Conservation (phyloP, 495 filamentous ascomycete genomes). For the Penicillium subrubescens region DNA sequence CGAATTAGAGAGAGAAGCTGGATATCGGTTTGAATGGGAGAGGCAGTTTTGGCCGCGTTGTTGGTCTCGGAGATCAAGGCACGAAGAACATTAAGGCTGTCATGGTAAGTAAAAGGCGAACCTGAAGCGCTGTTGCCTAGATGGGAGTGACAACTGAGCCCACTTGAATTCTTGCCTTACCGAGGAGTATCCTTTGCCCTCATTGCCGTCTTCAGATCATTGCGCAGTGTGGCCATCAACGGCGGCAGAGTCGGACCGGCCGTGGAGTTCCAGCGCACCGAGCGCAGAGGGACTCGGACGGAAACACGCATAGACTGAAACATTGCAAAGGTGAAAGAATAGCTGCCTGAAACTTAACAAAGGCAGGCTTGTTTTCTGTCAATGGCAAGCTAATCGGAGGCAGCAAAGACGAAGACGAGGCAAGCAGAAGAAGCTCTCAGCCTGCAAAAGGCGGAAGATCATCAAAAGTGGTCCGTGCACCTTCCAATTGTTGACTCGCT, state of each 20-base stretch:
- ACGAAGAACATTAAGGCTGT: slow-evolving; percentile 59
- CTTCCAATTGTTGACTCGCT: slow-evolving; percentile 32
- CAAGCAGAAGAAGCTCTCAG: neutral
- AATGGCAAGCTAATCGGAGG: neutral
- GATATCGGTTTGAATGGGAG: slow-evolving; percentile 59
- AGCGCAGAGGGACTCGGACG: slow-evolving; percentile 29
- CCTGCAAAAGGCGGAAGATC: slow-evolving; percentile 30
- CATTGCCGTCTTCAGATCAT: slow-evolving; percentile 64
- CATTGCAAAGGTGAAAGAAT: slow-evolving; percentile 25
- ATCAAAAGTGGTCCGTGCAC: slow-evolving; percentile 28
- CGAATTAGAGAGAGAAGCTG: slow-evolving; percentile 60
- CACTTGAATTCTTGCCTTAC: slow-evolving; percentile 25
- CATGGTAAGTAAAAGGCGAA: neutral
- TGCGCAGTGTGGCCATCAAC: slow-evolving; percentile 53
- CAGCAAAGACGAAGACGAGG: neutral
- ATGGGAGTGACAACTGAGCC: neutral
- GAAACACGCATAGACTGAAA: slow-evolving; percentile 31
- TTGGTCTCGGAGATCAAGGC: slow-evolving; percentile 63
- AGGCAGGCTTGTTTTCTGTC: neutral
- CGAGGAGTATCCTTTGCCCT: slow-evolving; percentile 59
- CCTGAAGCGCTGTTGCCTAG: neutral
- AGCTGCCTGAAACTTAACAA: neutral
- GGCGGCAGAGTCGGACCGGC: slow-evolving; percentile 44
- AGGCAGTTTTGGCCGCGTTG: slow-evolving; percentile 60
- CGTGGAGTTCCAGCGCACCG: slow-evolving; percentile 46